Conservation (phyloP, 805 yeast genomes). For the Cyberlindnera samutprakarnensis region DNA sequence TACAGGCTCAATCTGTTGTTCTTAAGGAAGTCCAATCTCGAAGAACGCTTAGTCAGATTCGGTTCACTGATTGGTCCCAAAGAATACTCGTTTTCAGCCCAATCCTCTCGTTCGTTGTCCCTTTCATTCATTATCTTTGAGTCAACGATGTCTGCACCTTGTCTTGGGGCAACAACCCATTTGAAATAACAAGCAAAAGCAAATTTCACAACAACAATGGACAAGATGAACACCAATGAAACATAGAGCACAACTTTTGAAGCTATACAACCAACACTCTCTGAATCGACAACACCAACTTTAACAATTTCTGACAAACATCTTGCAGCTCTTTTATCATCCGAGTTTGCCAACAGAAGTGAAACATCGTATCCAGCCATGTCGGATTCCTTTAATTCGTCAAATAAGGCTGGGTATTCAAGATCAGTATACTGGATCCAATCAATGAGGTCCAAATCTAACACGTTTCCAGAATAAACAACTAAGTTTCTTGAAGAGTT, state of each 20-base stretch:
- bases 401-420: constrained; percentile 66
- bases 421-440: constrained; percentile 71
- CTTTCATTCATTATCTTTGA: constrained; percentile 55
- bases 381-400: constrained; percentile 46
- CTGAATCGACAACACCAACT: constrained; percentile 85
- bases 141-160: constrained; percentile 67
- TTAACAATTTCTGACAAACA: constrained; percentile 81
- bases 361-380: constrained; percentile 81
- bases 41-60: constrained; percentile 29
- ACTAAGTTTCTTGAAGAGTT: constrained; percentile 68
- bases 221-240: constrained; percentile 76
- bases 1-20: constrained; percentile 27
- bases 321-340: constrained; percentile 64
- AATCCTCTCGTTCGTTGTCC: constrained; percentile 65
- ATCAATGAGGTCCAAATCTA: constrained; percentile 68
- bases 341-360: constrained; percentile 53
- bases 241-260: constrained; percentile 75
- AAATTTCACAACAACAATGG: constrained; percentile 74
- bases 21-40: constrained; percentile 28
- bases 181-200: constrained; percentile 82
- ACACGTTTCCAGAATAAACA: constrained; percentile 83
- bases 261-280: constrained; percentile 90
- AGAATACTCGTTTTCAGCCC: constrained; percentile 64
- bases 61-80: constrained; percentile 37
- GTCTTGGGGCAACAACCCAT: constrained; percentile 71